A percentile compares a stretch with the other conserved stretches of the same genome.
These are phyloP conservation scores for Lichina pygmaea DNA, from an alignment of 495 filamentous ascomycete species.

Conservation along the genomic window DNA sequence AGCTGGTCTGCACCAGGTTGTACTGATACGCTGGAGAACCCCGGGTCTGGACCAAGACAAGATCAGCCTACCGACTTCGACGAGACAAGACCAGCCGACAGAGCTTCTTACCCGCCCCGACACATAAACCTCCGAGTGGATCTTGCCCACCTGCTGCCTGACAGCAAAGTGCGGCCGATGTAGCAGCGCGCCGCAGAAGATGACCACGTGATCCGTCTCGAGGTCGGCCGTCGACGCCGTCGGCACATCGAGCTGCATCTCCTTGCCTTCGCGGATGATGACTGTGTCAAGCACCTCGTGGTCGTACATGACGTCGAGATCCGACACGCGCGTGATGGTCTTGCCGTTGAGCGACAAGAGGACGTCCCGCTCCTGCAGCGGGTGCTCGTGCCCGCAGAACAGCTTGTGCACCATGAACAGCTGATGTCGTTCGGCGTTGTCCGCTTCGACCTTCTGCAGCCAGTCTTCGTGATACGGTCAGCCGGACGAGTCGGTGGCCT, in stretches of 20 bases:
- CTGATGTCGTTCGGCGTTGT: constrained; percentile 78
- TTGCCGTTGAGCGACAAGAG: constrained; percentile 76
- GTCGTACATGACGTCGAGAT: constrained; percentile 92
- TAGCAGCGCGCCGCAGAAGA: constrained; percentile 84
- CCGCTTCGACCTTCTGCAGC: constrained; percentile 65
- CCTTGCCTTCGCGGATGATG: constrained; percentile 62
- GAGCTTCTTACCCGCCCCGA: constrained; percentile 35
- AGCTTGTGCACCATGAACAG: constrained; percentile 97
- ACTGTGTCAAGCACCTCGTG: constrained; percentile 58
- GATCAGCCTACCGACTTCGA: neutral
- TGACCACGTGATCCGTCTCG: constrained; percentile 72
- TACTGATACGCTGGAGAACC: constrained; percentile 84
- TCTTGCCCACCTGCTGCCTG: constrained; percentile 80
- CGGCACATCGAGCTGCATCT: constrained; percentile 50
- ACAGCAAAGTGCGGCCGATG: constrained; percentile 92
- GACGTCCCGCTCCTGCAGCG: constrained; percentile 72
- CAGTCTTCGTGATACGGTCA: constrained; percentile 24
- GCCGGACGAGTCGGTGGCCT: neutral
- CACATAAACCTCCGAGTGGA: constrained; percentile 96
- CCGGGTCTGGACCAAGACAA: constrained; percentile 17
- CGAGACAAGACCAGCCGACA: neutral
- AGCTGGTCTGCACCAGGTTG: constrained; percentile 82
- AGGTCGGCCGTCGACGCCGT: constrained; percentile 77
- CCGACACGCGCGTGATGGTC: constrained; percentile 73
- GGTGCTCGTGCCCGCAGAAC: constrained; percentile 34